Evolutionary conservation across 2,329 filamentous ascomycete species (phyloP).

Genomic region (Hypoxylon sp.): DNA sequence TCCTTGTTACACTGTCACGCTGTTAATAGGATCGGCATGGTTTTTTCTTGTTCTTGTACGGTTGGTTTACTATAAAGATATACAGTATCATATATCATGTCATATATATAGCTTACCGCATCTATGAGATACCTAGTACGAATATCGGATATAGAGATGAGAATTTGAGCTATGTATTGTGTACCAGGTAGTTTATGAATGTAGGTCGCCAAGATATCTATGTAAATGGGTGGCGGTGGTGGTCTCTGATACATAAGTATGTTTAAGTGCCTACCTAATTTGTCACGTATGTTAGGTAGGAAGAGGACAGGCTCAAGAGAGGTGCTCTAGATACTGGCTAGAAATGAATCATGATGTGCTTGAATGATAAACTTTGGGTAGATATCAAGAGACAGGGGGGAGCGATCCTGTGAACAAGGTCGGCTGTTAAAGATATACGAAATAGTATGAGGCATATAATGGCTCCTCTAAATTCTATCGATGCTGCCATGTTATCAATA

Average conservation of each 20-base stretch:
- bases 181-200: not conserved
- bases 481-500: not conserved
- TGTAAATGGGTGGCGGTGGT: not conserved
- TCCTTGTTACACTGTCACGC: not conserved
- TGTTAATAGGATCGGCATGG: conserved; percentile 28
- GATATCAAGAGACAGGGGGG: not conserved
- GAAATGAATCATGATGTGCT: not conserved
- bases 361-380: not conserved
- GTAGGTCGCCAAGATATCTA: not conserved
- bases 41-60: not conserved
- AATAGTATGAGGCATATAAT: not conserved
- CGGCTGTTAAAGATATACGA: not conserved
- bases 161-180: not conserved
- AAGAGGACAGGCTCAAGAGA: not conserved
- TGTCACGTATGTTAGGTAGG: not conserved
- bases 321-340: not conserved
- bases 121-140: conserved; percentile 27
- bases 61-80: conserved; percentile 19
- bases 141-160: conserved; percentile 2
- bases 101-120: conserved; percentile 16
- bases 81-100: conserved; percentile 19
- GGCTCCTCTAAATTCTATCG: not conserved
- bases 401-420: not conserved
- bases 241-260: not conserved
- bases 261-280: not conserved